phyloP scores from a whole-genome alignment of 1,284 basidiomycete genomes.

The Pterulicium gracile region DNA sequence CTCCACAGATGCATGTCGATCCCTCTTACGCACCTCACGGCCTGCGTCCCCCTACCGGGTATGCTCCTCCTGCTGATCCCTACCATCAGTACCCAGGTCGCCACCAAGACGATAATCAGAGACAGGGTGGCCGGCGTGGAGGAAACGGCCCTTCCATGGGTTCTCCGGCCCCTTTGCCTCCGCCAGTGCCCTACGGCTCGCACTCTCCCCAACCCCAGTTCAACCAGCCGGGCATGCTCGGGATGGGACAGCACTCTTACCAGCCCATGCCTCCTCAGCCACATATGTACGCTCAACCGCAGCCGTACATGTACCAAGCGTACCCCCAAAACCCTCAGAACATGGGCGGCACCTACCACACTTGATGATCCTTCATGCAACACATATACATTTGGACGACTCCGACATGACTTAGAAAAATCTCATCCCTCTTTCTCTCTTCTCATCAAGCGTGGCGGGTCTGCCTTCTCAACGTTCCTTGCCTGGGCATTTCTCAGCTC shows the following conservation, averaged over 20 bases:
- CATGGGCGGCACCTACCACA: conserved; percentile 59
- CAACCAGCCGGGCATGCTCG: conserved; percentile 42
- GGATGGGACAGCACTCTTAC: conserved; percentile 57
- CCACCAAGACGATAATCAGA: conserved; percentile 44
- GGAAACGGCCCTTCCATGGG: conserved; percentile 18
- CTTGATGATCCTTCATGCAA: conserved; percentile 32
- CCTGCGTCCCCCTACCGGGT: conserved; percentile 41
- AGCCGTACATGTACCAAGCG: conserved; percentile 60
- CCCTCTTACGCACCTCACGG: conserved; percentile 36
- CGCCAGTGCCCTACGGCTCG: conserved; percentile 41
- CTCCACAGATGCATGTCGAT: conserved; percentile 61
- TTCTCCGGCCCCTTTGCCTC: conserved; percentile 27
- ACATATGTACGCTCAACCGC: conserved; percentile 41
- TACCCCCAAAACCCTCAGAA: conserved; percentile 66
- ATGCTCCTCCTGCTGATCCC: conserved; percentile 56
- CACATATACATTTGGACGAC: conserved; percentile 7
- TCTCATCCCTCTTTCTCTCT: conserved; percentile 15
- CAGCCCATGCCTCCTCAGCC: conserved; percentile 35
- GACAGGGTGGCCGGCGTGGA: conserved; percentile 43
- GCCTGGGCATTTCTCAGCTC: conserved; percentile 17
- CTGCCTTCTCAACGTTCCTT: conserved; percentile 12
- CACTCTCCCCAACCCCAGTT: conserved; percentile 53
- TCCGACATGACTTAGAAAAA: conserved; percentile 17
- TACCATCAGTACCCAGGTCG: conserved; percentile 71
- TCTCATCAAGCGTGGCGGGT: too few species aligned